Conservation (phyloP, 768 basidiomycete genomes). For the Boletus barrowsii region DNA sequence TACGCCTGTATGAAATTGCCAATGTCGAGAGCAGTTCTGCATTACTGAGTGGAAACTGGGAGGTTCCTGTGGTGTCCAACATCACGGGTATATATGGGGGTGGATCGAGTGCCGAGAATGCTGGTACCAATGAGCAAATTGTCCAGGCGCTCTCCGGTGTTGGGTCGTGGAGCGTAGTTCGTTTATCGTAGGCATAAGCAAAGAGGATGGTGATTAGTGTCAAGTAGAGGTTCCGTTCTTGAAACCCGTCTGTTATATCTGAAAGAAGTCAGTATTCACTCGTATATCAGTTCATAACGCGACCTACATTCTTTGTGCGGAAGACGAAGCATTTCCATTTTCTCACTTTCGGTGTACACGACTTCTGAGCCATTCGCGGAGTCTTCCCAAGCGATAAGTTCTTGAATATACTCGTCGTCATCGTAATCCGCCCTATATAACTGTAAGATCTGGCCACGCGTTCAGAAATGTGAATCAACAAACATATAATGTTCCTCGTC, state of each 20-base stretch:
- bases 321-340: slow-evolving; percentile 55
- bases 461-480: slow-evolving; percentile 22
- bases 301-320: slow-evolving; percentile 52
- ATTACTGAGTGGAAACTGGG: slow-evolving; percentile 31
- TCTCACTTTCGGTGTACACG: slow-evolving; percentile 71
- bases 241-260: slow-evolving; percentile 60
- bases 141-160: slow-evolving; percentile 91
- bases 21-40: slow-evolving; percentile 52
- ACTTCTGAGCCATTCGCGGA: slow-evolving; percentile 44
- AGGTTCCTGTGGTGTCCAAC: slow-evolving; percentile 9
- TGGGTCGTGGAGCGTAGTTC: slow-evolving; percentile 76
- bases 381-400: slow-evolving; percentile 64
- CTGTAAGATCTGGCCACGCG: slow-evolving; percentile 1
- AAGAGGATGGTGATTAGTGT: slow-evolving; percentile 71
- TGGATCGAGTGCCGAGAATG: slow-evolving; percentile 81
- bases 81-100: slow-evolving; percentile 42
- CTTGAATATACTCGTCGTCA: slow-evolving; percentile 73
- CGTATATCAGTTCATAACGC: not conserved
- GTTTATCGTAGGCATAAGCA: slow-evolving; percentile 77
- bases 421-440: slow-evolving; percentile 70
- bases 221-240: slow-evolving; percentile 64
- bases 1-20: slow-evolving; percentile 67
- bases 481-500: slow-evolving; percentile 85
- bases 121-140: slow-evolving; percentile 64
- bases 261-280: not conserved